Percentiles rank a stretch among this genome's conserved stretches.
phyloP scores from a whole-genome alignment of 176 grass and related monocot genomes.

The Carex kokanica region DNA sequence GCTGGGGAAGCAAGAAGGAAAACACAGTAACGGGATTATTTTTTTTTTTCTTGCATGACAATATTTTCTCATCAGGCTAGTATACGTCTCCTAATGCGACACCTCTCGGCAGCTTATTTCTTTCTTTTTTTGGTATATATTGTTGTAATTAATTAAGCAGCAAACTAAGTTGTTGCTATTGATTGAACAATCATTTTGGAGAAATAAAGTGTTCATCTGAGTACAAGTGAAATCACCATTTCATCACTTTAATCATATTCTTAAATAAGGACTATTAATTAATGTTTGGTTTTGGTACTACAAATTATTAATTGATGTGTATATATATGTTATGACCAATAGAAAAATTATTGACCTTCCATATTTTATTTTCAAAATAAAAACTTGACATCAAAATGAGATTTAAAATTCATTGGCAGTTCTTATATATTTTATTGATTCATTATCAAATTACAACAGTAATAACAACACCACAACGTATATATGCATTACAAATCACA shows the following conservation, averaged over 20 bases:
- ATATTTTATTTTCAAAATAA: neutral
- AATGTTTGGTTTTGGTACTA: neutral
- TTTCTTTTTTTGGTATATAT: neutral
- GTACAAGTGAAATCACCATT: neutral
- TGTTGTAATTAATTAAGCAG: neutral
- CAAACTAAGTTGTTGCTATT: neutral
- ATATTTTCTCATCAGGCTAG: neutral
- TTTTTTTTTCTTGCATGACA: neutral
- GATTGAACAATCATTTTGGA: neutral
- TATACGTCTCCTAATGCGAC: neutral
- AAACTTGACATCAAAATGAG: neutral
- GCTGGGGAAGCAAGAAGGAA: conserved; percentile 28
- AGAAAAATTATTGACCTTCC: neutral
- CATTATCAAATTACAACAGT: no score
- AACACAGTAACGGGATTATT: neutral
- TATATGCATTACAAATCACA: no score
- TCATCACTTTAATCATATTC: neutral
- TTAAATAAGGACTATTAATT: neutral
- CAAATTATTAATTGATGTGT: neutral
- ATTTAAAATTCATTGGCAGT: neutral
- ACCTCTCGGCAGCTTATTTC: neutral
- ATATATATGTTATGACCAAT: neutral
- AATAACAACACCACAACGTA: no score
- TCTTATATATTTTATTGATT: neutral
- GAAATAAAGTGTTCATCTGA: neutral